Percentiles rank a stretch among this genome's conserved stretches.
These are phyloP conservation scores for Penicillium soppii DNA, from an alignment of 495 filamentous ascomycete genomes.

Conservation along the genomic window DNA sequence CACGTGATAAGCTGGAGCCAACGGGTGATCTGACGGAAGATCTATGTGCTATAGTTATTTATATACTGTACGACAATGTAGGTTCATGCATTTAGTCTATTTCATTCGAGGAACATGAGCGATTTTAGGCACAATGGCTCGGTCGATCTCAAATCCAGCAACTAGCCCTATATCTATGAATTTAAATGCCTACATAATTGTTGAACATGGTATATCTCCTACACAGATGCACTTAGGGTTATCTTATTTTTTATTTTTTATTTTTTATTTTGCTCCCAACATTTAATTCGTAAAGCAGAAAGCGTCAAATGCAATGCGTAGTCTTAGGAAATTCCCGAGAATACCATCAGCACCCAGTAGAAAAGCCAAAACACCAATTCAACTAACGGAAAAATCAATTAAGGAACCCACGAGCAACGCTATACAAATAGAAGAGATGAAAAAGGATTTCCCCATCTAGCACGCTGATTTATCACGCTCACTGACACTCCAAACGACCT, in stretches of 20 bases:
- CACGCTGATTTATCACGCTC: conserved; percentile 31
- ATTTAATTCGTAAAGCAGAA: conserved; percentile 4
- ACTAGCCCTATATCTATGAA: too few relatives aligned
- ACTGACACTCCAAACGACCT: conserved; percentile 25
- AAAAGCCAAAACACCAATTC: conserved; percentile 25
- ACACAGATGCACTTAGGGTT: neutral
- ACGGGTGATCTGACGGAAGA: conserved; percentile 17
- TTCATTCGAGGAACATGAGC: too few relatives aligned
- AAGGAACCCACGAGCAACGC: conserved; percentile 20
- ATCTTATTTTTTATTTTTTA: neutral
- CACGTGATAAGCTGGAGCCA: conserved; percentile 32
- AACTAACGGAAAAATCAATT: conserved; percentile 12
- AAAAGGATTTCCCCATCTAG: conserved; percentile 24
- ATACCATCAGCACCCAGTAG: conserved; percentile 4
- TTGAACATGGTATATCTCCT: too few relatives aligned
- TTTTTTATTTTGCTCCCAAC: neutral
- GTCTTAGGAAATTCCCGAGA: neutral
- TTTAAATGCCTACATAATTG: too few relatives aligned
- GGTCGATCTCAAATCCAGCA: too few relatives aligned
- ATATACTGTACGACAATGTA: conserved; percentile 6
- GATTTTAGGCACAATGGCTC: too few relatives aligned
- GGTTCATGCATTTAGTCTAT: too few relatives aligned
- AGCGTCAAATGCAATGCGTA: conserved; percentile 6
- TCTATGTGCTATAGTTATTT: conserved; percentile 2
- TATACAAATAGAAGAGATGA: conserved; percentile 26